These are phyloP conservation scores for Chalciporus piperatoides DNA, from an alignment of 1,284 basidiomycete species.

Conservation along the genomic window DNA sequence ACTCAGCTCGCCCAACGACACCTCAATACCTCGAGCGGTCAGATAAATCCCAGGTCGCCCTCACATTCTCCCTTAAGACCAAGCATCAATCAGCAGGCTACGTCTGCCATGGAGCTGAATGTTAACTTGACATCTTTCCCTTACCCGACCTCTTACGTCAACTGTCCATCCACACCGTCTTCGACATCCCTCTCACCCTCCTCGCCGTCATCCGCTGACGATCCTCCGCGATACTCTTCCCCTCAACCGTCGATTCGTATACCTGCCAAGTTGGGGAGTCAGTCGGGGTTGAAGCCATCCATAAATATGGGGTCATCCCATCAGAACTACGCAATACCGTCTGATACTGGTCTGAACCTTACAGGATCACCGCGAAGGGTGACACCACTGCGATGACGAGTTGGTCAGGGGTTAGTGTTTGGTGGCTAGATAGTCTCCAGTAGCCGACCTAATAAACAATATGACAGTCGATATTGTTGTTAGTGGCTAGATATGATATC, in stretches of 20 bases:
- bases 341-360: conserved; percentile 18
- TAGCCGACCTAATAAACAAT: no score
- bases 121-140: conserved; percentile 13
- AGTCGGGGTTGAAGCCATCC: conserved; percentile 29
- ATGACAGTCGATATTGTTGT: no score
- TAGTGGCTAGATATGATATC: no score
- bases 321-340: conserved; percentile 16
- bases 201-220: conserved; percentile 21
- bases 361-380: conserved; percentile 22
- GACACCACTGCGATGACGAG: conserved; percentile 26
- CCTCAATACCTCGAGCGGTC: conserved; percentile 13
- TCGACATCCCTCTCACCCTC: conserved; percentile 22
- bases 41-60: conserved; percentile 29
- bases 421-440: conserved; percentile 1
- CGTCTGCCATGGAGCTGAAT: conserved; percentile 15
- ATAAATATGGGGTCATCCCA: conserved; percentile 11
- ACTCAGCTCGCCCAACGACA: conserved; percentile 26
- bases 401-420: not conserved
- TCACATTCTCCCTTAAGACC: conserved; percentile 30
- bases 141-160: conserved; percentile 19
- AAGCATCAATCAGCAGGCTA: conserved; percentile 12
- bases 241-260: conserved; percentile 16
- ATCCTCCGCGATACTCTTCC: conserved; percentile 14
- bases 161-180: conserved; percentile 16
- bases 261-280: conserved; percentile 22